Conservation (phyloP, 1,284 basidiomycete species). For the Apiotrichum akiyoshidainum region DNA sequence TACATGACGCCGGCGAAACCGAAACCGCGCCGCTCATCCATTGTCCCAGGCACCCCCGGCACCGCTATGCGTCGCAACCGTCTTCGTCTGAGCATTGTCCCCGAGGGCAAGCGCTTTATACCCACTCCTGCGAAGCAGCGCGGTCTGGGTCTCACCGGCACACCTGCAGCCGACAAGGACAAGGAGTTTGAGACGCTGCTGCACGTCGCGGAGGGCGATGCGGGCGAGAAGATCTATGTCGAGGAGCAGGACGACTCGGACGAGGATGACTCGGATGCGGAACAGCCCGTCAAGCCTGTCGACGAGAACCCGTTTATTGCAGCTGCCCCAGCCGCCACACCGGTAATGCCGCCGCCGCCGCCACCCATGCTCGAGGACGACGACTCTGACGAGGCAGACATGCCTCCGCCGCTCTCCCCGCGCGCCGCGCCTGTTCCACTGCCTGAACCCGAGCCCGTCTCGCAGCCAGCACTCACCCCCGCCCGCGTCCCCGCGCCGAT, state of each 20-base stretch:
- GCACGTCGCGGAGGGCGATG: conserved; percentile 36
- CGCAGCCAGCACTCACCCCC: not conserved
- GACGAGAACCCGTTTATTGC: conserved; percentile 34
- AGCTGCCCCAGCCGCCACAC: conserved; percentile 24
- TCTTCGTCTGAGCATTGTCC: conserved; percentile 43
- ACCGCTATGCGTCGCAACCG: conserved; percentile 25
- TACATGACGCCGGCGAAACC: conserved; percentile 8
- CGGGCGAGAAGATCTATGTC: conserved; percentile 43
- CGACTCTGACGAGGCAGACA: conserved; percentile 1
- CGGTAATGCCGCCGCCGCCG: not conserved
- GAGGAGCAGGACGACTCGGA: conserved; percentile 29
- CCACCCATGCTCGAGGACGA: conserved; percentile 1
- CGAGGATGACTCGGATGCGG: conserved; percentile 1
- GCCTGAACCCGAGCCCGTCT: not conserved
- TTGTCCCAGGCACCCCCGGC: not conserved
- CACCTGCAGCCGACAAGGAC: conserved; percentile 9
- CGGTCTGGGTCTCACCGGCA: not conserved
- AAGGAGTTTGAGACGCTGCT: conserved; percentile 21
- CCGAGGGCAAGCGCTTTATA: conserved; percentile 37
- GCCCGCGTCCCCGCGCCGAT: not conserved
- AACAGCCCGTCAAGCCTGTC: not conserved
- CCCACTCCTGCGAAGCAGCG: conserved; percentile 37
- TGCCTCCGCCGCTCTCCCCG: not conserved
- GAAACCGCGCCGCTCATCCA: not conserved
- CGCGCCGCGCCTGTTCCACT: not conserved